Conservation (phyloP, 2,329 filamentous ascomycete genomes). For the Penicillium sp. region DNA sequence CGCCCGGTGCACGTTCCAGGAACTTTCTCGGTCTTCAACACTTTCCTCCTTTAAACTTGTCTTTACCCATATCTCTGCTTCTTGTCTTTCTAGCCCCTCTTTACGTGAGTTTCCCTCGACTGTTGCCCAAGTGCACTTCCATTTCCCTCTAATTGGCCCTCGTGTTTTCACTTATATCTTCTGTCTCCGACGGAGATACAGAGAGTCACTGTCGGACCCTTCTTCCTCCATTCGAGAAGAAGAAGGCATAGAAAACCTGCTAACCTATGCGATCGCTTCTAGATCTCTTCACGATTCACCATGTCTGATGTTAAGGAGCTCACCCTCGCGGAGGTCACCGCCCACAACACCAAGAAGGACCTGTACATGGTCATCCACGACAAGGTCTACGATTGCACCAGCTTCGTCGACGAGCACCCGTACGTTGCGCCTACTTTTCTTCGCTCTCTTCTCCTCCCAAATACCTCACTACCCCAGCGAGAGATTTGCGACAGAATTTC, state of each 20-base stretch:
- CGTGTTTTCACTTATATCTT: background rate
- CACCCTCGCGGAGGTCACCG: constrained; percentile 77
- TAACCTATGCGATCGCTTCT: background rate
- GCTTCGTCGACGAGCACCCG: constrained; percentile 97
- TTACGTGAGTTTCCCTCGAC: background rate
- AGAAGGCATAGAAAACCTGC: background rate
- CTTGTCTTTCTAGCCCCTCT: background rate
- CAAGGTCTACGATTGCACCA: constrained; percentile 87
- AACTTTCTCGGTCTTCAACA: background rate
- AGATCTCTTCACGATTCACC: constrained; percentile 22
- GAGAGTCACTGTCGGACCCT: background rate
- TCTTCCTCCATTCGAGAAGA: background rate
- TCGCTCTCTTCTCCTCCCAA: background rate
- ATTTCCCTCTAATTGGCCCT: background rate
- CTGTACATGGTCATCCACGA: constrained; percentile 89
- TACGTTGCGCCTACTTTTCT: constrained; percentile 45
- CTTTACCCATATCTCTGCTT: background rate
- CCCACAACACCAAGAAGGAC: constrained; percentile 90
- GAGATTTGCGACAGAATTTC: background rate
- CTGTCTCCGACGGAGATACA: background rate
- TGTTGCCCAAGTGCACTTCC: background rate
- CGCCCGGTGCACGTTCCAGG: background rate
- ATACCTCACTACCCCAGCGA: background rate
- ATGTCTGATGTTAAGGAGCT: constrained; percentile 60
- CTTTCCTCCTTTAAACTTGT: background rate